Evolutionary conservation across 169 alveolate genomes (phyloP).

Genomic region (Perkinsus marinus): DNA sequence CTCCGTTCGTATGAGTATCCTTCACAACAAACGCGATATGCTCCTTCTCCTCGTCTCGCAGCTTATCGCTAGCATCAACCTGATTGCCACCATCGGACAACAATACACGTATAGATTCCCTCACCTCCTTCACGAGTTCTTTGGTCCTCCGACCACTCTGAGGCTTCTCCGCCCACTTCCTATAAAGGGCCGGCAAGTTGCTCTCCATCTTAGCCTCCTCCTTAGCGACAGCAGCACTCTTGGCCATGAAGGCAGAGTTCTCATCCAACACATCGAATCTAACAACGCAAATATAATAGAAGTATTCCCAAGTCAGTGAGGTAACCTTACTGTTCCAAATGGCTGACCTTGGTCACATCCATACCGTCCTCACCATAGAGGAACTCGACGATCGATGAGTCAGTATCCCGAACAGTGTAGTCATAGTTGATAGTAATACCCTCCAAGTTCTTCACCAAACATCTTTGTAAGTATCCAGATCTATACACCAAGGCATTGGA

Average conservation of each 20-base stretch:
- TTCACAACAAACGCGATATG: neutral
- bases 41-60: neutral
- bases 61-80: neutral
- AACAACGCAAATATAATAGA: neutral
- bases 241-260: neutral
- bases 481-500: neutral
- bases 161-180: neutral
- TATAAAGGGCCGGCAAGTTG: neutral
- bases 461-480: slow-evolving; percentile 90
- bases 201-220: neutral
- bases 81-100: neutral
- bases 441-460: slow-evolving; percentile 87
- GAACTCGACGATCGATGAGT: slow-evolving; percentile 84
- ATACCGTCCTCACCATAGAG: slow-evolving; percentile 94
- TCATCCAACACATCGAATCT: neutral
- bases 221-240: neutral
- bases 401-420: slow-evolving; percentile 91
- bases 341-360: slow-evolving; percentile 68
- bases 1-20: neutral
- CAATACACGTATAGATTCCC: too few relatives aligned
- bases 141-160: neutral
- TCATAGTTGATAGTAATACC: slow-evolving; percentile 83
- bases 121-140: neutral
- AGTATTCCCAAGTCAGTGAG: neutral
- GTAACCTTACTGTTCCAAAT: neutral